phyloP scores from a whole-genome alignment of 208 protist species.

The Trichomonas gallinae region DNA sequence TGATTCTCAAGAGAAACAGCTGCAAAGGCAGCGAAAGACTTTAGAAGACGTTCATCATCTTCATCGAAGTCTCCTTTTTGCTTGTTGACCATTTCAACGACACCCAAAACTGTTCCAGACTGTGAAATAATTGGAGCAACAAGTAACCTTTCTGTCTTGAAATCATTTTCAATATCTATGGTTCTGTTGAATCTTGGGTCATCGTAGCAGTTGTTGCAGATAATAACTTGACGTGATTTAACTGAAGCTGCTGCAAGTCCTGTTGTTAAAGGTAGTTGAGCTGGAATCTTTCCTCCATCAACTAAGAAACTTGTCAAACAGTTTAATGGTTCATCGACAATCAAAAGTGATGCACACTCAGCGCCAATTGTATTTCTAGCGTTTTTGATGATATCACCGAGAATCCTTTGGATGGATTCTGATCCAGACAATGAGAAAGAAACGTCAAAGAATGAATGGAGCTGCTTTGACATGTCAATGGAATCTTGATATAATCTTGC shows the following conservation, averaged over 20 bases:
- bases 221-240: neutral
- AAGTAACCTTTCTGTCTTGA: neutral
- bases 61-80: neutral
- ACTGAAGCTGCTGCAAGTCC: neutral
- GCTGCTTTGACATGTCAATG: neutral
- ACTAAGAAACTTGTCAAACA: neutral
- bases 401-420: neutral
- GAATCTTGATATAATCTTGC: neutral
- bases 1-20: neutral
- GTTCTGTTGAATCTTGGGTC: neutral
- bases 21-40: neutral
- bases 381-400: neutral
- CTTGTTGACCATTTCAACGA: neutral
- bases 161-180: neutral
- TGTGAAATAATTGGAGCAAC: neutral
- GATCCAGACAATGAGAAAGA: neutral
- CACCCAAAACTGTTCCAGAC: neutral
- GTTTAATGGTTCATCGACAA: neutral
- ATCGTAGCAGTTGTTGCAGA: neutral
- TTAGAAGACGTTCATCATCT: neutral
- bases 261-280: neutral
- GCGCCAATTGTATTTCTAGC: neutral
- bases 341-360: neutral
- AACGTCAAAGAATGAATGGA: slow-evolving; percentile 4
- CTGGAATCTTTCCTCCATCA: neutral